Percentiles rank a stretch among this genome's conserved stretches.
Conservation (phyloP, 2,329 filamentous ascomycete species). For the Fusarium pseudonygamai region DNA sequence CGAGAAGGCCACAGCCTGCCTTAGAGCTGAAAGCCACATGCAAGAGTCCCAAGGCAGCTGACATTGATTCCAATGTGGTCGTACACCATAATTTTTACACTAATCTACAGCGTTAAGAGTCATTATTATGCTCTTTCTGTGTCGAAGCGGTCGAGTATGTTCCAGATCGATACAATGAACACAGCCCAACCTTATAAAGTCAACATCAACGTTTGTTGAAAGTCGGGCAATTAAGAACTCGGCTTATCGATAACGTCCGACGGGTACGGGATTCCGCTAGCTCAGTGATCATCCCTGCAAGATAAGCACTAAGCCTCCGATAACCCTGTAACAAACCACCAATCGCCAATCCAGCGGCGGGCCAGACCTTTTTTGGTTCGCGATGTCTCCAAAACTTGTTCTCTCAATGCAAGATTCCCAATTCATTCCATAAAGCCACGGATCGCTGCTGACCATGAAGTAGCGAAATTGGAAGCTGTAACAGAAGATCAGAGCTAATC, state of each 20-base stretch:
- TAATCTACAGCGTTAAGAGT: background rate
- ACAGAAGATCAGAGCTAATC: background rate
- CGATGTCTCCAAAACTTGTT: background rate
- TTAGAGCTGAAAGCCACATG: background rate
- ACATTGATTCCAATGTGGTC: background rate
- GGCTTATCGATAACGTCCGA: background rate
- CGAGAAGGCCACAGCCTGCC: accelerated
- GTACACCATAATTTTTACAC: accelerated
- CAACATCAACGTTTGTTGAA: too few relatives aligned
- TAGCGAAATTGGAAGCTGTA: accelerated
- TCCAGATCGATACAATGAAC: too few relatives aligned
- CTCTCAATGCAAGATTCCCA: background rate
- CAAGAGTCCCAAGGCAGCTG: background rate
- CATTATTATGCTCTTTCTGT: background rate
- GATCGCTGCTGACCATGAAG: accelerated
- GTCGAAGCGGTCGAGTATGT: background rate
- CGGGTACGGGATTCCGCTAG: slow-evolving; percentile 1
- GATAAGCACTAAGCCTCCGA: slow-evolving; percentile 8
- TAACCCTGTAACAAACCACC: background rate
- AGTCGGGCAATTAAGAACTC: background rate
- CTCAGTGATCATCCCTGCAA: background rate
- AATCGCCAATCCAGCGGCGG: background rate
- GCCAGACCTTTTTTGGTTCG: background rate
- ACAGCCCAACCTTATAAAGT: too few relatives aligned
- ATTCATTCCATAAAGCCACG: accelerated